Evolutionary conservation across 179 eudicot species (phyloP).

Genomic region (Heliamphora pulchella): DNA sequence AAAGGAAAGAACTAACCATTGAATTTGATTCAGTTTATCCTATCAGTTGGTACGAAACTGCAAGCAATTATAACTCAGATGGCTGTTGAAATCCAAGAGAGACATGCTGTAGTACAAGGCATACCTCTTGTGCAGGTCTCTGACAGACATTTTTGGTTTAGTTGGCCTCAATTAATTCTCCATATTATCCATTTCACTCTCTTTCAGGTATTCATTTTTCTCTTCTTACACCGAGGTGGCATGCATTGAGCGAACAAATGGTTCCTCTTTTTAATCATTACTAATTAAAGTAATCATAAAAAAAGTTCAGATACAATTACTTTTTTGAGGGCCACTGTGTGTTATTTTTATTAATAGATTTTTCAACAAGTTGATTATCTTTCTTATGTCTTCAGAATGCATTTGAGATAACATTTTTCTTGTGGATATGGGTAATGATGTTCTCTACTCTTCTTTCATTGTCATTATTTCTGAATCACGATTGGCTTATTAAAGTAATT

Average conservation of each 20-base stretch:
- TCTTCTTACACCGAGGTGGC: slow-evolving; percentile 3
- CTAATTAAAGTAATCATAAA: too few species aligned
- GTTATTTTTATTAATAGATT: background rate
- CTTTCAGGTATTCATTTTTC: slow-evolving; percentile 48
- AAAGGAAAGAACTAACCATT: slow-evolving; percentile 16
- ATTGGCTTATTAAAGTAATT: background rate
- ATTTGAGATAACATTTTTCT: slow-evolving; percentile 70
- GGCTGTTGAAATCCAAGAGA: slow-evolving; percentile 82
- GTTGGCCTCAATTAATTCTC: slow-evolving; percentile 56
- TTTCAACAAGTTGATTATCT: slow-evolving; percentile 5
- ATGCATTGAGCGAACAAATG: background rate
- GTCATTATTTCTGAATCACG: background rate
- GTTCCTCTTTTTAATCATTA: too few species aligned
- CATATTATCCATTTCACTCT: slow-evolving; percentile 62
- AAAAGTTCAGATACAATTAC: too few species aligned
- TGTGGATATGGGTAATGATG: slow-evolving; percentile 64
- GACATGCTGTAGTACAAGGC: slow-evolving; percentile 78
- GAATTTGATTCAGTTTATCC: slow-evolving; percentile 38
- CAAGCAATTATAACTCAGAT: slow-evolving; percentile 71
- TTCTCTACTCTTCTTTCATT: background rate
- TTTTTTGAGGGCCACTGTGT: too few species aligned
- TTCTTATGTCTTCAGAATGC: slow-evolving; percentile 57
- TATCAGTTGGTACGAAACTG: slow-evolving; percentile 80
- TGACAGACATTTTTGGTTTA: slow-evolving; percentile 70
- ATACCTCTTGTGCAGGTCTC: slow-evolving; percentile 83